These are phyloP conservation scores for Skeletonema menzelii DNA, from an alignment of 108 stramenopile species.

Conservation along the genomic window DNA sequence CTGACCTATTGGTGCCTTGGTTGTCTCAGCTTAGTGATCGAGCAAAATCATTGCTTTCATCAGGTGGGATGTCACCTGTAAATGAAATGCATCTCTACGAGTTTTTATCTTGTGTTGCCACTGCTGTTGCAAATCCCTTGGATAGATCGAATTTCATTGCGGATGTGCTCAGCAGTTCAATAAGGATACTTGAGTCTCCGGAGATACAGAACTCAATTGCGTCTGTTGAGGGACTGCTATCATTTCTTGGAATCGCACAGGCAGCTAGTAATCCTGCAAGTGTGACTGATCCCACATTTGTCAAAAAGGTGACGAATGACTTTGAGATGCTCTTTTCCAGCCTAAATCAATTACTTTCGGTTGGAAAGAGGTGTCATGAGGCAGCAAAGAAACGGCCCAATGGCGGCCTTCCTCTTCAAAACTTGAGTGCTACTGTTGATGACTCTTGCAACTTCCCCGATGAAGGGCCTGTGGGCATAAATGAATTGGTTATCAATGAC, in stretches of 20 bases:
- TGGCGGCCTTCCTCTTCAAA: conserved; percentile 47
- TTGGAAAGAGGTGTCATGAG: conserved; percentile 88
- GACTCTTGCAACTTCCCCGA: conserved; percentile 61
- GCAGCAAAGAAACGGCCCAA: conserved; percentile 73
- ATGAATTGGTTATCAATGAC: conserved; percentile 78
- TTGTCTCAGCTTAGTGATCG: conserved; percentile 78
- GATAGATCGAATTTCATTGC: conserved; percentile 76
- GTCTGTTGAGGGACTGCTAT: conserved; percentile 61
- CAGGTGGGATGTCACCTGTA: conserved; percentile 61
- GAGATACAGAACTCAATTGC: conserved; percentile 56
- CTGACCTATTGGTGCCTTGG: conserved; percentile 83
- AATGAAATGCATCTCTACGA: conserved; percentile 90
- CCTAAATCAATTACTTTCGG: conserved; percentile 83
- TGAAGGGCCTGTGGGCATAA: conserved; percentile 82
- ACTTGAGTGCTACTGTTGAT: conserved; percentile 38
- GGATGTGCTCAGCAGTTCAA: conserved; percentile 72
- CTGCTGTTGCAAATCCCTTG: conserved; percentile 77
- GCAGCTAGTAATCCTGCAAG: conserved; percentile 60
- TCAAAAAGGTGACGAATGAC: conserved; percentile 54
- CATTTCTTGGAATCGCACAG: conserved; percentile 62
- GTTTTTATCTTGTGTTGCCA: conserved; percentile 84
- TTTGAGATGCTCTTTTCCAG: conserved; percentile 70
- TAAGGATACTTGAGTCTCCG: conserved; percentile 56
- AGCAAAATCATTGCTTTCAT: conserved; percentile 61
- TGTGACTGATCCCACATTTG: conserved; percentile 69